phyloP scores from a whole-genome alignment of 805 yeast species.

The Yamadazyma takamatsuzukensis region DNA sequence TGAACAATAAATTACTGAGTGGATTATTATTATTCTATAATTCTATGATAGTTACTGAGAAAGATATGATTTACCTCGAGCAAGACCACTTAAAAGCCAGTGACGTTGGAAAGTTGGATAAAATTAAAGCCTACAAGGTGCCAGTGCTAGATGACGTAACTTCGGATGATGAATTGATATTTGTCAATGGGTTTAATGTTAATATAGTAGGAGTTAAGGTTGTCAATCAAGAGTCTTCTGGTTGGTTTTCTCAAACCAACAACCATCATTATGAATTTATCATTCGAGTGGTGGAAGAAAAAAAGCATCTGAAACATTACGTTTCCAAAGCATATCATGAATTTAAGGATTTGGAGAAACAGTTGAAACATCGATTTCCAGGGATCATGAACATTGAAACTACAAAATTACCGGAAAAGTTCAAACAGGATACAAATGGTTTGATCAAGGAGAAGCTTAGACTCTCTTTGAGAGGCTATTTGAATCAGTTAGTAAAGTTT shows the following conservation, averaged over 20 bases:
- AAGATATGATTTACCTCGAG: constrained; percentile 49
- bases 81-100: constrained; percentile 31
- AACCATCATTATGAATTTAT: constrained; percentile 44
- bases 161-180: constrained; percentile 19
- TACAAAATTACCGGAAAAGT: constrained; percentile 50
- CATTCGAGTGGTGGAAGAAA: constrained; percentile 36
- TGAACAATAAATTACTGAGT: constrained; percentile 58
- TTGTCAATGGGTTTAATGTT: constrained; percentile 54
- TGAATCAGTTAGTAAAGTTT: constrained; percentile 49
- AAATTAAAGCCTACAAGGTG: constrained; percentile 12
- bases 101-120: constrained; percentile 35
- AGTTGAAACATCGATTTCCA: constrained; percentile 58
- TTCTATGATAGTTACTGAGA: constrained; percentile 63
- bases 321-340: constrained; percentile 65
- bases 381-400: constrained; percentile 54
- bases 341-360: constrained; percentile 54
- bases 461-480: constrained; percentile 71
- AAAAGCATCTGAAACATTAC: constrained; percentile 29
- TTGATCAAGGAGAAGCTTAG: constrained; percentile 75
- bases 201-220: constrained; percentile 66
- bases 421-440: constrained; percentile 26
- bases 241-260: constrained; percentile 9
- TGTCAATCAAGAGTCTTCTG: constrained; percentile 5
- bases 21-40: constrained; percentile 67
- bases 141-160: constrained; percentile 6